phyloP scores from a whole-genome alignment of 306 rosid genomes.

The Vigna hirtella region DNA sequence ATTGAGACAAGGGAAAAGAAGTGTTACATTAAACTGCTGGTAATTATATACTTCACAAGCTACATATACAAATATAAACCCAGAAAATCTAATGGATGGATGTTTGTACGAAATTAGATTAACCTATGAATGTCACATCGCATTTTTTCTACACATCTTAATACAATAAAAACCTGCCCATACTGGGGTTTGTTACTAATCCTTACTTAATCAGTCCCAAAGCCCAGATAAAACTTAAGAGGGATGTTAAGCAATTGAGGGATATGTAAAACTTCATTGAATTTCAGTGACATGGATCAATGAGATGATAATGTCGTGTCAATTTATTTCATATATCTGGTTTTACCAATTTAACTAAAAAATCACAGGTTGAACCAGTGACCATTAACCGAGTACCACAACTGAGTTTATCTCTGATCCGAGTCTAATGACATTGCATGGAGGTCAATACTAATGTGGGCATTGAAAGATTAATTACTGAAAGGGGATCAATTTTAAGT shows the following conservation, averaged over 20 bases:
- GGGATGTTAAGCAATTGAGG: background rate
- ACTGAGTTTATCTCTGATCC: background rate
- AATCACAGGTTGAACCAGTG: background rate
- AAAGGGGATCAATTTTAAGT: background rate
- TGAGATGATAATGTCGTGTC: background rate
- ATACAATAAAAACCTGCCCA: background rate
- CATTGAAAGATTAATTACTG: background rate
- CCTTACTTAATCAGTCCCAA: background rate
- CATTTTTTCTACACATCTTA: background rate
- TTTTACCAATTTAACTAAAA: background rate
- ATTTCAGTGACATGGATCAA: background rate
- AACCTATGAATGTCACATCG: constrained; percentile 13
- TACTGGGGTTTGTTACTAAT: background rate
- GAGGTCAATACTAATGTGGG: background rate
- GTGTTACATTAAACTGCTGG: background rate
- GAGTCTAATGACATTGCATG: background rate
- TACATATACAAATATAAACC: background rate
- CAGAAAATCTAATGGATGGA: background rate
- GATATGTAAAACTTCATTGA: background rate
- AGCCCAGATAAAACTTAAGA: too few relatives aligned
- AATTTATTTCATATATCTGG: background rate
- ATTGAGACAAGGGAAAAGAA: background rate
- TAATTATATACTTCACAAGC: background rate
- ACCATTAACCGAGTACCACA: background rate
- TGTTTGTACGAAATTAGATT: background rate